Evolutionary conservation across 495 filamentous ascomycete genomes (phyloP).

Genomic region (Neurospora sp.): DNA sequence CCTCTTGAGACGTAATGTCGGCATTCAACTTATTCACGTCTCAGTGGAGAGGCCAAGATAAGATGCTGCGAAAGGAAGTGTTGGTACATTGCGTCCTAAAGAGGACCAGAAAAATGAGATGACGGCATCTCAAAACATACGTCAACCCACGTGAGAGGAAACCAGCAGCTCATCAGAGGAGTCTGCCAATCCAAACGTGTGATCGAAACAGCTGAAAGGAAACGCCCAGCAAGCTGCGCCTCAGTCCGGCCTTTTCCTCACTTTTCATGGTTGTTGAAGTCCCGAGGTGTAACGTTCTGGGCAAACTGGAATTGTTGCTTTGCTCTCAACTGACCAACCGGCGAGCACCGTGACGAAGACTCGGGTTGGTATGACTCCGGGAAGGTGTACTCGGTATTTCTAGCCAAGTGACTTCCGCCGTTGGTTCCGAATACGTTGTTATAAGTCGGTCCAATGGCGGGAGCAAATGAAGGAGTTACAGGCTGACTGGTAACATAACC

Average conservation of each 20-base stretch:
- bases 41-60: neutral
- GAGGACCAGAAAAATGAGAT: neutral
- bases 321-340: conserved; percentile 24
- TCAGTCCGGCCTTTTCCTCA: conserved; percentile 1
- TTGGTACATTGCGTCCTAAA: conserved; percentile 5
- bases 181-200: neutral
- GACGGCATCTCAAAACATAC: neutral
- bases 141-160: neutral
- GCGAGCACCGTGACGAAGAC: conserved; percentile 32
- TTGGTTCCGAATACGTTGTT: conserved; percentile 18
- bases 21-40: neutral
- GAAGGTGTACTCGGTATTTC: conserved; percentile 31
- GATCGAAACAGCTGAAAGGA: neutral
- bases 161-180: neutral
- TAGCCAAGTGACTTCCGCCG: conserved; percentile 9
- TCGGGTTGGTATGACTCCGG: conserved; percentile 31
- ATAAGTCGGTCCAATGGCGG: conserved; percentile 27
- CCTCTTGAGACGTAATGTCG: neutral
- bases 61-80: neutral
- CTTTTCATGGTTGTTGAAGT: conserved; percentile 25
- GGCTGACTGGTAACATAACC: conserved; percentile 34
- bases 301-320: conserved; percentile 39
- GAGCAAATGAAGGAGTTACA: conserved; percentile 32
- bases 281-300: conserved; percentile 38
- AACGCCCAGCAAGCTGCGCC: neutral